phyloP scores from a whole-genome alignment of 2,329 filamentous ascomycete species.

The Blastomyces gilchristii region DNA sequence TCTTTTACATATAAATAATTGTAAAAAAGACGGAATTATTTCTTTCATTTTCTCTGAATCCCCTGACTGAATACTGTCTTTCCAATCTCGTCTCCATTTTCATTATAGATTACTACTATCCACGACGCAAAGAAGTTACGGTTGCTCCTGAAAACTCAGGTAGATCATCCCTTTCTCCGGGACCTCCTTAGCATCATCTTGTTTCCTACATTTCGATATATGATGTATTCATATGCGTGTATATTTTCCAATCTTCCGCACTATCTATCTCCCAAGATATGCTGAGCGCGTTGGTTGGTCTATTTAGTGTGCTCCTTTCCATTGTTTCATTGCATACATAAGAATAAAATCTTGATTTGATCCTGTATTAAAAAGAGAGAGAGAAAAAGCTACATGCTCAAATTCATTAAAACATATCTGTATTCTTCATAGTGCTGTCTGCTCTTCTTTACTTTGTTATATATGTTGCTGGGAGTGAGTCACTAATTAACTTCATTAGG shows the following conservation, averaged over 20 bases:
- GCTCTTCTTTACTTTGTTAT: background rate
- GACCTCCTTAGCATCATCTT: too few relatives aligned
- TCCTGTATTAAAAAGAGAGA: background rate
- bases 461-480: background rate
- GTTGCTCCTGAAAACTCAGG: background rate
- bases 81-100: background rate
- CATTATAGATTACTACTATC: background rate
- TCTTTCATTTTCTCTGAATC: background rate
- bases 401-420: background rate
- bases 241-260: too few relatives aligned
- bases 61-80: background rate
- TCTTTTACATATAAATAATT: background rate
- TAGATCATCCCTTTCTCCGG: background rate
- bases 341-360: background rate
- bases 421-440: background rate
- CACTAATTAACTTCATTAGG: background rate
- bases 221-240: background rate
- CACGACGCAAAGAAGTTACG: background rate
- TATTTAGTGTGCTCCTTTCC: background rate
- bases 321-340: background rate
- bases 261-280: background rate
- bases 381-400: too few relatives aligned
- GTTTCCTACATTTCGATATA: background rate
- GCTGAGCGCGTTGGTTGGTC: too few relatives aligned
- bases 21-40: background rate